Evolutionary conservation across 2,329 filamentous ascomycete genomes (phyloP).

Genomic region (Beauveria sp.): DNA sequence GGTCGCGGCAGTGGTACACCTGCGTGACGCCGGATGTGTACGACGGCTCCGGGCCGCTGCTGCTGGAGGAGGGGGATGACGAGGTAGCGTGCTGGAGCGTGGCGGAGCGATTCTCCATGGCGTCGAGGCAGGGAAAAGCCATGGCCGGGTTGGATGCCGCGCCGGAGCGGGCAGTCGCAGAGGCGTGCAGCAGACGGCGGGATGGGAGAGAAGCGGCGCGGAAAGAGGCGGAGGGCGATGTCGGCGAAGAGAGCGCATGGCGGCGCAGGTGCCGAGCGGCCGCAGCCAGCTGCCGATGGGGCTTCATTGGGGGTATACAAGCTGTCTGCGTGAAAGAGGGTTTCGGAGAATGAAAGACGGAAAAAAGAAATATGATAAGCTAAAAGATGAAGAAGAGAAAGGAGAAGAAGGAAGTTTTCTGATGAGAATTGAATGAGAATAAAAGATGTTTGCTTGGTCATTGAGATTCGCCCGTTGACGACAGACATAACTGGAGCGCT

Average conservation of each 20-base stretch:
- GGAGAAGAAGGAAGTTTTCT: background rate
- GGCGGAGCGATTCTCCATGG: slow-evolving; percentile 69
- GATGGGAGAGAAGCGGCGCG: background rate
- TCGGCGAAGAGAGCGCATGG: background rate
- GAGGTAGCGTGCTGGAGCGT: slow-evolving; percentile 39
- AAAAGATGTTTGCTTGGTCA: background rate
- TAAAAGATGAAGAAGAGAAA: no score
- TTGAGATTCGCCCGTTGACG: background rate
- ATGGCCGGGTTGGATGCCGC: slow-evolving; percentile 71
- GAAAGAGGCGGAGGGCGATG: background rate
- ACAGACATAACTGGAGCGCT: background rate
- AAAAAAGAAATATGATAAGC: accelerated
- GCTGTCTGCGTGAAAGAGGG: no score
- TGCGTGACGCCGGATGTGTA: slow-evolving; percentile 87
- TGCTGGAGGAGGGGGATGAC: slow-evolving; percentile 29
- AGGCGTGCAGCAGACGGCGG: background rate
- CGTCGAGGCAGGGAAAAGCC: slow-evolving; percentile 85
- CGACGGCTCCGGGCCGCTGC: slow-evolving; percentile 80
- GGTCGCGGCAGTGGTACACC: slow-evolving; percentile 63
- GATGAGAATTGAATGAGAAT: background rate
- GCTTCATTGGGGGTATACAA: background rate
- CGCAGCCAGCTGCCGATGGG: slow-evolving; percentile 10
- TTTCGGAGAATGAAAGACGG: background rate
- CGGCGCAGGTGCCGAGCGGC: slow-evolving; percentile 8
- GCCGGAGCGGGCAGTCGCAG: slow-evolving; percentile 19